Evolutionary conservation across 441 rosid genomes (phyloP).

Genomic region (Eugenia klotzschiana): DNA sequence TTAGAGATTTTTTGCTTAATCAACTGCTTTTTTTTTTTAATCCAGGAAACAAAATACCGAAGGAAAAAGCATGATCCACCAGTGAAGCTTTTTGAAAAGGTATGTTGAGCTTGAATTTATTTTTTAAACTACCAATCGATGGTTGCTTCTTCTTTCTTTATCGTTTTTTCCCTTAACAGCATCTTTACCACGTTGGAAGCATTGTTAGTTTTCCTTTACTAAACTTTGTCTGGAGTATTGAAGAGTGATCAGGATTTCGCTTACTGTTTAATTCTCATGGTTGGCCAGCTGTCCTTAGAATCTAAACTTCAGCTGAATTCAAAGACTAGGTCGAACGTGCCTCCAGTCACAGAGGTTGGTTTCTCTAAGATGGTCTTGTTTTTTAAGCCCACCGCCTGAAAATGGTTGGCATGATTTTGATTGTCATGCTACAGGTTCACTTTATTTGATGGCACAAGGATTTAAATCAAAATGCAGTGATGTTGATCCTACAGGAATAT

Average conservation of each 20-base stretch:
- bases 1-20: neutral
- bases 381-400: neutral
- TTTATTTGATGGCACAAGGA: neutral
- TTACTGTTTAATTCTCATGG: neutral
- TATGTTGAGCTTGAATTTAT: neutral
- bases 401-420: neutral
- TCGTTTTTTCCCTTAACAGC: neutral
- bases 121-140: neutral
- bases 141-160: neutral
- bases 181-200: neutral
- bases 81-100: neutral
- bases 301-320: neutral
- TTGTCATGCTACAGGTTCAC: neutral
- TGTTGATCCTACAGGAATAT: neutral
- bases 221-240: neutral
- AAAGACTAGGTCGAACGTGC: neutral
- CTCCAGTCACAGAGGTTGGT: neutral
- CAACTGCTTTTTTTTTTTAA: neutral
- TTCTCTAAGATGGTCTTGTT: neutral
- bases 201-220: neutral
- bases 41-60: neutral
- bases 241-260: neutral
- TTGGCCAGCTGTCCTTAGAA: neutral
- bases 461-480: neutral
- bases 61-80: neutral